These are phyloP conservation scores for Bacterosira constricta DNA, from an alignment of 108 stramenopile species.

Conservation along the genomic window DNA sequence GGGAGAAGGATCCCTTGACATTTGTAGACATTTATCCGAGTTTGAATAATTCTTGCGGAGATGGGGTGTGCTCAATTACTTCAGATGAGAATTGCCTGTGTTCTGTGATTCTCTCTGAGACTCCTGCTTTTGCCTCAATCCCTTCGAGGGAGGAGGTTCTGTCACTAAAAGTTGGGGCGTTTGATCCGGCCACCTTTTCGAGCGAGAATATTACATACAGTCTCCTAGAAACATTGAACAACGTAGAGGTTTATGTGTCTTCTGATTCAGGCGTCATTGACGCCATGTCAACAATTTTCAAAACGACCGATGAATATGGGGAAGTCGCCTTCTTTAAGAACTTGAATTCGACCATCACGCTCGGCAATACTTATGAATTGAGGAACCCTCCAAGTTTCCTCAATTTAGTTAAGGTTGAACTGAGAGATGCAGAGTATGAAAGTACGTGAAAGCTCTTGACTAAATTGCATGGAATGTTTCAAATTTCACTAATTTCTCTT, in stretches of 20 bases:
- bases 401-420: constrained; percentile 26
- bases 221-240: constrained; percentile 19
- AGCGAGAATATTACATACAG: constrained; percentile 14
- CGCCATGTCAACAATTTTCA: constrained; percentile 41
- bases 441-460: not conserved
- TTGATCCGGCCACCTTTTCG: constrained; percentile 37
- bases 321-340: constrained; percentile 34
- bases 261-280: constrained; percentile 21
- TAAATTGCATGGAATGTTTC: not conserved
- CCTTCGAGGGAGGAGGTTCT: constrained; percentile 48
- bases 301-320: constrained; percentile 38
- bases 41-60: constrained; percentile 42
- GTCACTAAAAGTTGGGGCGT: constrained; percentile 47
- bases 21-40: constrained; percentile 29
- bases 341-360: constrained; percentile 1
- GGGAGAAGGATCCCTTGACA: constrained; percentile 32
- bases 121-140: constrained; percentile 22
- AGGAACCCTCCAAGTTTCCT: constrained; percentile 41
- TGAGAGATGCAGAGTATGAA: constrained; percentile 49
- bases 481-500: not conserved
- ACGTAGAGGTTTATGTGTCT: constrained; percentile 29
- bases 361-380: constrained; percentile 31
- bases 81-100: constrained; percentile 33
- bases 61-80: constrained; percentile 24
- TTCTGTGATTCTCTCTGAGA: constrained; percentile 19